Evolutionary conservation across 2,329 filamentous ascomycete species (phyloP), one percentile per base, ranked within the genome.

Genomic region (Fusarium sp.): DNA sequence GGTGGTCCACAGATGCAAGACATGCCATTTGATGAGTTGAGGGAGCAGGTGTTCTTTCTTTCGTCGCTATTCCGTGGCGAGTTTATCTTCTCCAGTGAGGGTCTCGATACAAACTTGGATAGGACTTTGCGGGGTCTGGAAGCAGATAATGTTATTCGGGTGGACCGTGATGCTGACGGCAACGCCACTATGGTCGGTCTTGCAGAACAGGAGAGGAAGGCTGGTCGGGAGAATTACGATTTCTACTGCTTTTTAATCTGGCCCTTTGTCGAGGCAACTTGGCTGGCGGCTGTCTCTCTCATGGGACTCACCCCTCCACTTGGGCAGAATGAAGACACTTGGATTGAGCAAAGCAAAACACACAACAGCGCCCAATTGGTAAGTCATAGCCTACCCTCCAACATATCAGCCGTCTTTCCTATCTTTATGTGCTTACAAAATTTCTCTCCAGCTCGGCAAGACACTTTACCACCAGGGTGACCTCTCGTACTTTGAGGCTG

Each of bases 241-340:
- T 99, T 99, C 81, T 98, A 98, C 82, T 98, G 95, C 82, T 99
- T 98, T 85, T 83, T 99, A 22, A 94, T 99, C 69, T 99, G 96
- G 96, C 96, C 96, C 0, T 99, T 99, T 74, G 95, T 98, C 72
- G 96, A 99, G 80, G 92, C 95, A 1, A 91, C 89, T 55, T 99
- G 96, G 96, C 87, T 99, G 3, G 95, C 94, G 14, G 92, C 94
- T 1, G 91, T 98, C 1, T 94, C 92, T 0, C 84, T 98, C 1
- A 91, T 97, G 84, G 95, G 95, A 46, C 86, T 98, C 16, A 91
- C 93, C 1, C 94, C 95, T 3, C 94, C 93, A 6, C 76, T 80
- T 1, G 82, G 77, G 1, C 79, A 86, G 64, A 83, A 85, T n/a
- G 85, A 85, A n/a, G 89, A 91, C 50, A 84, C 88, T 8, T 98